These are phyloP conservation scores for Phytomonas sp. DNA, from an alignment of 208 protist species.

Conservation along the genomic window DNA sequence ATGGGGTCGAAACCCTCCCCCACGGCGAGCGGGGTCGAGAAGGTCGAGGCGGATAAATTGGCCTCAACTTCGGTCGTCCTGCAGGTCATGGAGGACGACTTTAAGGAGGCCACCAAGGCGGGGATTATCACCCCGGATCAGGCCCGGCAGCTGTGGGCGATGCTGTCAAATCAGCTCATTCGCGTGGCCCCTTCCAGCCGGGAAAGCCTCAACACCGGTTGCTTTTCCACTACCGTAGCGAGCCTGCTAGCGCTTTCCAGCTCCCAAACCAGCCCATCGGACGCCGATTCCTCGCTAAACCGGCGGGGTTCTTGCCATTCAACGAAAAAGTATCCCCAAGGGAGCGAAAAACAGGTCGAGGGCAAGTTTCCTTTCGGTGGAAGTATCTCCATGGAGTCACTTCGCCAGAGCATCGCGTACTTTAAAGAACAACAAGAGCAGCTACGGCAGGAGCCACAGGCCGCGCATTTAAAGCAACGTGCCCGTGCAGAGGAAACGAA, in stretches of 20 bases:
- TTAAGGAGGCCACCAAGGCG: conserved; percentile 53
- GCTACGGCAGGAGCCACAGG: conserved; percentile 11
- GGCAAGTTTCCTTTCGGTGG: conserved; percentile 22
- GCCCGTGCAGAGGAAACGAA: background rate
- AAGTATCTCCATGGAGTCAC: conserved; percentile 58
- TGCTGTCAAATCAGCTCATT: conserved; percentile 75
- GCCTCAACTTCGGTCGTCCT: conserved; percentile 17
- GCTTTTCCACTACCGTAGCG: conserved; percentile 21
- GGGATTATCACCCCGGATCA: conserved; percentile 82
- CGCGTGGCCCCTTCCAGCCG: conserved; percentile 28
- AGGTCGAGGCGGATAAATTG: background rate
- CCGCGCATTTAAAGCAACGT: background rate
- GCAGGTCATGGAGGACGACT: conserved; percentile 65
- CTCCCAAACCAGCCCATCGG: background rate
- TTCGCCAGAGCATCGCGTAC: conserved; percentile 67
- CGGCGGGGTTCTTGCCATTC: background rate
- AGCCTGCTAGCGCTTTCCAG: conserved; percentile 30
- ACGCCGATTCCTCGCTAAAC: background rate
- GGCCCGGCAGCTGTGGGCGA: conserved; percentile 78
- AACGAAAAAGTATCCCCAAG: background rate
- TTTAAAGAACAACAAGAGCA: conserved; percentile 59
- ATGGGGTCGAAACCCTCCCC: background rate
- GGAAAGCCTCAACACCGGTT: conserved; percentile 12
- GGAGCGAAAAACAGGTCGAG: background rate
- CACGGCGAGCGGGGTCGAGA: background rate